Base-by-base conservation (phyloP, 2,329 filamentous ascomycete genomes). In the Penicillium sp. region DNA sequence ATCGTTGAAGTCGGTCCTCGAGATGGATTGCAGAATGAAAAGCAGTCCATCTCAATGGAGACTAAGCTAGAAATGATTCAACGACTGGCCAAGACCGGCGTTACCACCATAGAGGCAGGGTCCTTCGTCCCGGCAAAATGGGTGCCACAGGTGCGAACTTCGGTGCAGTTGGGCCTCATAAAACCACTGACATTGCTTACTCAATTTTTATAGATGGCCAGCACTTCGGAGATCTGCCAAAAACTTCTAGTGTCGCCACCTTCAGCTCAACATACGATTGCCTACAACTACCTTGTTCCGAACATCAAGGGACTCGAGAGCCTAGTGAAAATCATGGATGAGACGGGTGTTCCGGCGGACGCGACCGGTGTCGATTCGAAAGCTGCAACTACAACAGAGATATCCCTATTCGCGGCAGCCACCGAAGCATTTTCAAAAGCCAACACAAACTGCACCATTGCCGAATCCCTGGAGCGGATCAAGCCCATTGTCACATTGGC, bases 231-330 rank as follows among this genome's bases (percentile, higher is more conserved):
- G 56, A 85, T 88, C 22, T 80, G 87, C 31, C 76, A 84, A 54
- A 76, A 81, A 47, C 72, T 87, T 31, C 74, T 86, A 52, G 69
- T 75, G 50, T 72, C 73, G 7, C 79, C 83, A 7, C 84, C 84
- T 2, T 65, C 74, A 52, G 79, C 83, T 3, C 68, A 78, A 14
- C 69, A 78, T 50, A 76, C 80, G 3, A 82, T 88, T 51, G 83
- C 82, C 49, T 88, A 87, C 71, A 87, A 88, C 72, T 88, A 85
- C 76, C 82, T 88, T 5, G 80, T 87, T 1, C 86, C 86, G 1
- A 88, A 88, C 60, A 79, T 81, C 64, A 83, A 81, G 72, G 86
- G 86, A 14, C 72, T 88, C 2, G 82, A 87, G 60, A 83, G 80
- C 65, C 81, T 86, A 54, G 76, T 87, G 62, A 80, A 81, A 55